A percentile compares a stretch with the other conserved stretches of the same genome.
Conservation (phyloP, 2,329 filamentous ascomycete genomes). For the Kalaharituber pfeilii region DNA sequence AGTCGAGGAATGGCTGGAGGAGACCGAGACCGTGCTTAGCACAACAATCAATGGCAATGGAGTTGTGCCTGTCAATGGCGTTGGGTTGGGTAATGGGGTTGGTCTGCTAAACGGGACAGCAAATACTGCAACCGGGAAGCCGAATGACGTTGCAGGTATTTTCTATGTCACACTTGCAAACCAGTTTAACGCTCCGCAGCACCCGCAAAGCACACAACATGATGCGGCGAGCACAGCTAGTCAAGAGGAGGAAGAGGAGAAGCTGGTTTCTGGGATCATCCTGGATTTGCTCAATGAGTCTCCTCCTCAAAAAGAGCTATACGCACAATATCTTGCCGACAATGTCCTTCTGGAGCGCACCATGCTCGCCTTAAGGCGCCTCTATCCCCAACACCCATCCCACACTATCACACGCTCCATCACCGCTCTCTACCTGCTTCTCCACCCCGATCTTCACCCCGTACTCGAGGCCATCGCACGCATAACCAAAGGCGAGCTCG, state of each 20-base stretch:
- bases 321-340: constrained; percentile 13
- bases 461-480: constrained; percentile 14
- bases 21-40: constrained; percentile 6
- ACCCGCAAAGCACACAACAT: constrained; percentile 4
- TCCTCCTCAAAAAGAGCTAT: constrained; percentile 12
- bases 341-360: constrained; percentile 7
- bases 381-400: constrained; percentile 15
- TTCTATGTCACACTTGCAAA: not conserved
- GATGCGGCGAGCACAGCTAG: constrained; percentile 7
- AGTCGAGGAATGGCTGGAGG: constrained; percentile 19
- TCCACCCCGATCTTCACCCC: constrained; percentile 17
- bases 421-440: constrained; percentile 18
- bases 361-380: constrained; percentile 11
- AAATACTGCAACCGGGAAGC: not conserved
- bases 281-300: constrained; percentile 14
- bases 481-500: constrained; percentile 16
- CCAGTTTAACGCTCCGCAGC: constrained; percentile 2
- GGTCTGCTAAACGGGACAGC: not conserved
- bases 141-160: not conserved
- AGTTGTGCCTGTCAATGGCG: not conserved
- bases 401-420: constrained; percentile 17
- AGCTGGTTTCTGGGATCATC: constrained; percentile 17
- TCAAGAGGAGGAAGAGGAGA: constrained; percentile 15
- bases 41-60: constrained; percentile 1
- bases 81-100: not conserved